Evolutionary conservation across 192 early-diverging fungal genomes (phyloP).

Genomic region (Backusella parvicylindrica): DNA sequence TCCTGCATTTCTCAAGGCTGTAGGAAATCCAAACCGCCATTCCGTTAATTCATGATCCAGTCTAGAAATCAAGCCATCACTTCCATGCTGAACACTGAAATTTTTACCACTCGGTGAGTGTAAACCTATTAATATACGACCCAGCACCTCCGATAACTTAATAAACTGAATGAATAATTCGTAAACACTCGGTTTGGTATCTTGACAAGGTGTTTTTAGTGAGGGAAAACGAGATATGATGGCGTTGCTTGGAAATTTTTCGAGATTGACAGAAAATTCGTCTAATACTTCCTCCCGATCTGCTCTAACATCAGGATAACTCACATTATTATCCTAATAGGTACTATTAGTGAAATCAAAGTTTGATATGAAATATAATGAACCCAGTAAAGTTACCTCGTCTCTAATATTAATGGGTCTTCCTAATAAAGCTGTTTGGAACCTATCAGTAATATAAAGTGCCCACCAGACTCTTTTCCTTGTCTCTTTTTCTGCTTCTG

Average conservation of each 20-base stretch:
- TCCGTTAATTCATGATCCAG: constrained; percentile 20
- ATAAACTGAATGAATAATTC: constrained; percentile 20
- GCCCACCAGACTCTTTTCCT: constrained; percentile 7
- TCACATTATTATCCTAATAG: constrained; percentile 15
- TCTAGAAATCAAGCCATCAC: constrained; percentile 14
- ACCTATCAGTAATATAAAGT: neutral
- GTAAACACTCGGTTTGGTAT: neutral
- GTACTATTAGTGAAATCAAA: neutral
- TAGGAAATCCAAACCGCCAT: constrained; percentile 14
- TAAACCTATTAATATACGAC: constrained; percentile 16
- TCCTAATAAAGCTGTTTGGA: neutral
- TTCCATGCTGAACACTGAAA: constrained; percentile 17
- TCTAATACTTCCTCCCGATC: constrained; percentile 16
- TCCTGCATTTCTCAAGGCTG: neutral
- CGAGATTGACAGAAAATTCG: neutral
- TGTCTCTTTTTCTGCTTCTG: neutral
- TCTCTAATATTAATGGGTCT: constrained; percentile 5
- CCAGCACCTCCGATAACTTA: constrained; percentile 20
- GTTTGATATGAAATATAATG: neutral
- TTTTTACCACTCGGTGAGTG: constrained; percentile 19
- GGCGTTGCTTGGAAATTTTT: neutral
- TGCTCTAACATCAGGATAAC: constrained; percentile 11
- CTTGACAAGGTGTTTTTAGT: neutral
- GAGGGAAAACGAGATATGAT: constrained; percentile 11
- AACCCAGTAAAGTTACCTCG: neutral